Evolutionary conservation across 2,329 filamentous ascomycete genomes (phyloP), one percentile per base, ranked within the genome.

Genomic region (Penicillium occitanis): DNA sequence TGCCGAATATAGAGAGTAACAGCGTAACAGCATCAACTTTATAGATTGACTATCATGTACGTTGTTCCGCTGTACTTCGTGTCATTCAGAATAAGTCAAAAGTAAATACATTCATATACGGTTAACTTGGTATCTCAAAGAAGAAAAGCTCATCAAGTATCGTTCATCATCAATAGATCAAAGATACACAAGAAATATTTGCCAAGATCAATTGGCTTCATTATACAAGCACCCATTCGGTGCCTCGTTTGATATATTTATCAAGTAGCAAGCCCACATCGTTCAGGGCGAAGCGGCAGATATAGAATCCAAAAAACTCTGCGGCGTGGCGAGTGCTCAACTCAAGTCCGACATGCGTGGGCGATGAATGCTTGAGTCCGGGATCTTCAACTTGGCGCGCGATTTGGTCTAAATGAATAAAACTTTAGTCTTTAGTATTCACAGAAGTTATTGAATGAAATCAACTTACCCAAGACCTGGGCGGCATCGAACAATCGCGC

Each of bases 221-320:
- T 64, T 44, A 68, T 40, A 84, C 80, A 68, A 90, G 78, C 63
- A 97, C 93, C 94, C 94, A 99, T 83, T 99, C 94, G 72, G 90
- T 96, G 28, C 94, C 93, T 70, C 93, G 88, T 84, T 99, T 99
- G 77, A 99, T 90, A 74, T 95, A 98, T 77, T 98, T 99, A 78
- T 99, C 95, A 71, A 99, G 83, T 81, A 99, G 84, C 75, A 95
- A 78, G 46, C 88, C 86, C 68, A 99, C 81, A 77, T 99, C 95
- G 3, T 88, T 85, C 68, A 99, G 82, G n/a, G 93, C 93, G 76
- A 99, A 99, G 19, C 95, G 90, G 78, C 94, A 97, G 33, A 99
- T 86, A 77, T 95, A 98, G 78, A 99, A 97, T 17, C 90, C 93
- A 77, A 99, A 99, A 79, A 99, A 99, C 79, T 99, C 95, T 40